Evolutionary conservation across 352 stramenopile genomes (phyloP).

Genomic region (Pythium coloratum): DNA sequence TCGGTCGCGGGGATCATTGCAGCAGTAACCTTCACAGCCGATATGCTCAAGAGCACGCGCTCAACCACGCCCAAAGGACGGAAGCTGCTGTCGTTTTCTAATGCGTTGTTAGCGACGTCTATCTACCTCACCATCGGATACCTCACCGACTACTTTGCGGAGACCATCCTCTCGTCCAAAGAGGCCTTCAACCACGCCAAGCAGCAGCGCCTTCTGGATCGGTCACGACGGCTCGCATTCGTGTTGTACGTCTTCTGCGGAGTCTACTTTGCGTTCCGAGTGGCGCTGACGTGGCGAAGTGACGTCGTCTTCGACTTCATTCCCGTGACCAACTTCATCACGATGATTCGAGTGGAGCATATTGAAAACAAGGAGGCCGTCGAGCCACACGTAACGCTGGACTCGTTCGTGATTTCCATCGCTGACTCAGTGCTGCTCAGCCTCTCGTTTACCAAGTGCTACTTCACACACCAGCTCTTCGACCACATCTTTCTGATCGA

Average conservation of each 20-base stretch:
- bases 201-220: constrained; percentile 5
- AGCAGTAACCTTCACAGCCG: constrained; percentile 24
- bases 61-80: constrained; percentile 4
- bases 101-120: constrained; percentile 30
- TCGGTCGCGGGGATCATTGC: constrained; percentile 15
- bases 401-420: constrained; percentile 29
- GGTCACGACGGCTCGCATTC: constrained; percentile 13
- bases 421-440: constrained; percentile 29
- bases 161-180: constrained; percentile 17
- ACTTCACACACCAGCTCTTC: constrained; percentile 32
- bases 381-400: constrained; percentile 15
- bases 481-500: constrained; percentile 39
- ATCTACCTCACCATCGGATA: constrained; percentile 33
- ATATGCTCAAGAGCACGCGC: constrained; percentile 24
- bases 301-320: constrained; percentile 44
- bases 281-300: constrained; percentile 30
- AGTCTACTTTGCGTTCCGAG: constrained; percentile 31
- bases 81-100: constrained; percentile 30
- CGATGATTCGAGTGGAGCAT: constrained; percentile 23
- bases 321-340: constrained; percentile 42
- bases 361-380: constrained; percentile 20
- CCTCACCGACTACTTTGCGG: constrained; percentile 39
- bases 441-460: constrained; percentile 29
- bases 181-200: constrained; percentile 10
- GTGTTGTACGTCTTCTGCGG: constrained; percentile 13